A percentile compares a stretch with the other conserved stretches of the same genome.
phyloP scores from a whole-genome alignment of 1,284 basidiomycete species.

The Sanghuangporus sanghuang region DNA sequence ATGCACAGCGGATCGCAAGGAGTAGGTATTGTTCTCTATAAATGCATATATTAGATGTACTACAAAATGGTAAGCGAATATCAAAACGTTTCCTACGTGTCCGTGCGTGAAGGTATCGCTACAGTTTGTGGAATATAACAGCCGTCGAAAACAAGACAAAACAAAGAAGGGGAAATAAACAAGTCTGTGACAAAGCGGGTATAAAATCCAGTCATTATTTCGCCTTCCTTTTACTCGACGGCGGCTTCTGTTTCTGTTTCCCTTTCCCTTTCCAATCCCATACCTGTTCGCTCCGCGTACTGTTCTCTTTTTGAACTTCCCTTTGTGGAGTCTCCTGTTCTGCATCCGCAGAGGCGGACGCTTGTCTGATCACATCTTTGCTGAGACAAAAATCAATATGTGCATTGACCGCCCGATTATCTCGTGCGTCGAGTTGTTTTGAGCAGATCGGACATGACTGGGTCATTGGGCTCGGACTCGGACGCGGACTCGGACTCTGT shows the following conservation, averaged over 20 bases:
- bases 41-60: background rate
- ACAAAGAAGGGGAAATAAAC: too few relatives aligned
- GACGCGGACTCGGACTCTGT: background rate
- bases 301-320: background rate
- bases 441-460: constrained; percentile 58
- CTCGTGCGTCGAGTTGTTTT: constrained; percentile 42
- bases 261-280: constrained; percentile 2
- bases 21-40: background rate
- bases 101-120: background rate
- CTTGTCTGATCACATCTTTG: constrained; percentile 60
- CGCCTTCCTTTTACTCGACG: background rate
- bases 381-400: constrained; percentile 79
- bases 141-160: too few relatives aligned
- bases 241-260: background rate
- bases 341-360: constrained; percentile 36
- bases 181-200: background rate
- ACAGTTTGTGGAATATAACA: background rate
- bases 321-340: background rate
- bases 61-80: background rate
- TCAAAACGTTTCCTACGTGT: background rate
- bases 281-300: background rate
- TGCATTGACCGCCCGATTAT: constrained; percentile 65
- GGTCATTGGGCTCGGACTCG: background rate
- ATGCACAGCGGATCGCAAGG: background rate
- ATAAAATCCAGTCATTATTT: background rate